These are phyloP conservation scores for Barbarea vulgaris DNA, from an alignment of 345 rosid genomes.

Conservation along the genomic window DNA sequence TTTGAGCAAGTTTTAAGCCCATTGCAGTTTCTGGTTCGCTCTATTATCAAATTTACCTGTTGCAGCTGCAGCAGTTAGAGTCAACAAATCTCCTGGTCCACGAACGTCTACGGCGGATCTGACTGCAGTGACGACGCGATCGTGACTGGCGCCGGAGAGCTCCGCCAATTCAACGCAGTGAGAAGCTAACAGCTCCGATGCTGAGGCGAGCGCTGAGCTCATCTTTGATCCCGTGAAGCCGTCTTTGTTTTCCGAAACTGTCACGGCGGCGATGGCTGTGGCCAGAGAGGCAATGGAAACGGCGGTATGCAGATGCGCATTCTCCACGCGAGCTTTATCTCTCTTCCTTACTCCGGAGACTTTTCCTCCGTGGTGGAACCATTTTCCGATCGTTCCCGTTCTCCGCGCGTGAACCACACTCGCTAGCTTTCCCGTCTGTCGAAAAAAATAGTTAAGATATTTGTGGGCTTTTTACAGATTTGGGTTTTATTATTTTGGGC, in stretches of 20 bases:
- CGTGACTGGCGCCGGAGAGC: constrained; percentile 73
- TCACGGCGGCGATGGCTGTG: constrained; percentile 40
- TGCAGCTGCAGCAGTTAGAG: constrained; percentile 97
- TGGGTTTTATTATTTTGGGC: neutral
- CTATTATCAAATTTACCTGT: constrained; percentile 56
- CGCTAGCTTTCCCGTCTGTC: constrained; percentile 27
- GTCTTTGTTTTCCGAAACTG: constrained; percentile 34
- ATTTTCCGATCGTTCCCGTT: constrained; percentile 34
- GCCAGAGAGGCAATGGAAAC: constrained; percentile 41
- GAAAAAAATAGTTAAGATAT: neutral
- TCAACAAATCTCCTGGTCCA: constrained; percentile 79
- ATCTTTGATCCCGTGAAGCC: constrained; percentile 56
- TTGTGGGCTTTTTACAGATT: constrained; percentile 7
- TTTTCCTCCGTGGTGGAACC: constrained; percentile 40
- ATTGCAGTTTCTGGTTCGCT: neutral
- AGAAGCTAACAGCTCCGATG: constrained; percentile 85
- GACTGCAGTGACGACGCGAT: constrained; percentile 67
- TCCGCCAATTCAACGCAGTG: constrained; percentile 91
- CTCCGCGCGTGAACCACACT: constrained; percentile 29
- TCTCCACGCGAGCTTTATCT: constrained; percentile 38
- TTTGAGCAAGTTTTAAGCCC: neutral
- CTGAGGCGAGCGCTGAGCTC: constrained; percentile 79
- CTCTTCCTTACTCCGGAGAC: constrained; percentile 28
- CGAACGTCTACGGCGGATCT: constrained; percentile 81
- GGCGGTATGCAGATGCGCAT: constrained; percentile 39